Conservation (phyloP, 441 rosid genomes). For the Brassica hybrid region DNA sequence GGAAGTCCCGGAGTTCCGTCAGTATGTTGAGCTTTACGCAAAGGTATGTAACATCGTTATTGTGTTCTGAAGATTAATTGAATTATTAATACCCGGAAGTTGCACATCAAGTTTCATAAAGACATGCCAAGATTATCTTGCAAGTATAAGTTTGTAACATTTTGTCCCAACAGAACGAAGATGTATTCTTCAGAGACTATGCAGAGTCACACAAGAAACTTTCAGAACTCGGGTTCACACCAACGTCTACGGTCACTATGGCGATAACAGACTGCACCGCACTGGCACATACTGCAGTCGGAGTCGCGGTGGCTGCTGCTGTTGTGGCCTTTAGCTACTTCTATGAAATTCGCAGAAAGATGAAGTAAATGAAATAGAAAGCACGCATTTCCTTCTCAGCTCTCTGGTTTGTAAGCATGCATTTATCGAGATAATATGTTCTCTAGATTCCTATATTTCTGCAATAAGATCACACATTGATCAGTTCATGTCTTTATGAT, state of each 20-base stretch:
- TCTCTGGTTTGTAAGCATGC: slow-evolving; percentile 18
- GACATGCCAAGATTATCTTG: no score
- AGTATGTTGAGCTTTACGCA: slow-evolving; percentile 71
- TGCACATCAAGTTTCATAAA: no score
- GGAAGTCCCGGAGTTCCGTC: slow-evolving; percentile 61
- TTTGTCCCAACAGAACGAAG: slow-evolving; percentile 59
- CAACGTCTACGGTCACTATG: slow-evolving; percentile 50
- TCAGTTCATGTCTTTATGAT: background rate
- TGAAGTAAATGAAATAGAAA: slow-evolving; percentile 47
- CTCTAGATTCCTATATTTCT: slow-evolving; percentile 8
- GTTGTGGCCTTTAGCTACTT: slow-evolving; percentile 76
- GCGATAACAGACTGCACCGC: slow-evolving; percentile 47
- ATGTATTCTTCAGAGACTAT: slow-evolving; percentile 70
- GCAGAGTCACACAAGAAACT: slow-evolving; percentile 76
- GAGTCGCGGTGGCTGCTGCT: slow-evolving; percentile 75
- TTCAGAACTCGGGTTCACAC: slow-evolving; percentile 70
- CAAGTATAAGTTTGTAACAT: no score
- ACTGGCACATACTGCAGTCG: slow-evolving; percentile 70
- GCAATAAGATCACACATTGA: slow-evolving; percentile 1
- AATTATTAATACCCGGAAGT: no score
- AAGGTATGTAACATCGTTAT: slow-evolving; percentile 48
- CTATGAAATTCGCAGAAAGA: slow-evolving; percentile 66
- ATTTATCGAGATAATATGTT: background rate
- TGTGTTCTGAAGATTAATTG: no score
- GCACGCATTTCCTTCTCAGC: background rate